Evolutionary conservation across 148 eudicot genomes (phyloP).

Genomic region (Talinum fruticosum): DNA sequence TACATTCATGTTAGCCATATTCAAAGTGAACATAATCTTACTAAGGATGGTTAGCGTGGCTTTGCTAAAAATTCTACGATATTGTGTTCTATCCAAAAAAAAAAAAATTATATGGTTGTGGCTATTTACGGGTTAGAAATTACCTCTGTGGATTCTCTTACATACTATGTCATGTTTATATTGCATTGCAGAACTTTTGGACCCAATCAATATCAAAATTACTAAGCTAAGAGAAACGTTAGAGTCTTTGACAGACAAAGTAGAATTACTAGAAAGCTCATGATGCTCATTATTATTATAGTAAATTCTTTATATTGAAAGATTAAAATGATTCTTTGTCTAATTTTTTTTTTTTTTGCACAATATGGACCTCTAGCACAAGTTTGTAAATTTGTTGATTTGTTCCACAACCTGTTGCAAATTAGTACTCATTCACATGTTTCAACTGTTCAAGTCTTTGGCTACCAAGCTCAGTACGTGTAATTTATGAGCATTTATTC

Average conservation of each 20-base stretch:
- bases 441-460: not conserved
- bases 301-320: conserved; percentile 43
- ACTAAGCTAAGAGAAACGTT: conserved; percentile 90
- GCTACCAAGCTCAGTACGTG: no score
- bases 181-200: conserved; percentile 73
- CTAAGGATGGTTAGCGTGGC: conserved; percentile 78
- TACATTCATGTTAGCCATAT: conserved; percentile 91
- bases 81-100: no score
- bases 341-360: not conserved
- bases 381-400: not conserved
- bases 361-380: not conserved
- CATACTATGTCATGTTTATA: not conserved
- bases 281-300: conserved; percentile 80
- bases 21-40: conserved; percentile 75
- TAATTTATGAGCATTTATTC: no score
- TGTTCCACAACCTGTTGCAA: not conserved
- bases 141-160: not conserved
- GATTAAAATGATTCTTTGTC: not conserved
- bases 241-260: conserved; percentile 75
- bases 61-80: not conserved
- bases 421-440: not conserved
- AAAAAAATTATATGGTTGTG: no score
- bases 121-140: not conserved
- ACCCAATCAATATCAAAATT: conserved; percentile 87
- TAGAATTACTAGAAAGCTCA: conserved; percentile 85